Conservation (phyloP, 805 yeast species). For the Metschnikowia peoriensis region DNA sequence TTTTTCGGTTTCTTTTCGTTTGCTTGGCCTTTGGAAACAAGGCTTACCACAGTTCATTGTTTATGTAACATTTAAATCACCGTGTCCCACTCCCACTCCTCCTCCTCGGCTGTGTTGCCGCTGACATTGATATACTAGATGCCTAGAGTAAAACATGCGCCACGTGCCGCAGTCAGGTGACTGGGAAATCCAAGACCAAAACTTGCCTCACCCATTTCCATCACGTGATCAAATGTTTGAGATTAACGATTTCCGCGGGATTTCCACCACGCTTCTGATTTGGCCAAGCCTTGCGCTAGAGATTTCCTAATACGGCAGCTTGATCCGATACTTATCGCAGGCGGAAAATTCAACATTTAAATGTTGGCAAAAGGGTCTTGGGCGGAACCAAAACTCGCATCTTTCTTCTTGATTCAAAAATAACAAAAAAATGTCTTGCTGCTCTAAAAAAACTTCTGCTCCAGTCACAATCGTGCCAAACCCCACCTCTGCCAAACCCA, state of each 20-base stretch:
- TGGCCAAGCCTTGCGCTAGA: conserved; percentile 2
- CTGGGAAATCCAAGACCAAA: neutral
- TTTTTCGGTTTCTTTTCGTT: no score
- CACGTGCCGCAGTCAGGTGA: neutral
- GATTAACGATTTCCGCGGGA: neutral
- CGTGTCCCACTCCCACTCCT: no score
- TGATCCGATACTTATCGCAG: conserved; percentile 12
- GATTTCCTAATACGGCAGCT: conserved; percentile 9
- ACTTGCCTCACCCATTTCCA: neutral
- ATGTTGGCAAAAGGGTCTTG: neutral
- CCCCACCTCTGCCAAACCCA: conserved; percentile 14
- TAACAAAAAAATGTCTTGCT: conserved; percentile 16
- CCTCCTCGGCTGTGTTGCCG: no score
- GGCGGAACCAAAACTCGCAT: neutral
- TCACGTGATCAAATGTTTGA: neutral
- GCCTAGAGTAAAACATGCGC: no score
- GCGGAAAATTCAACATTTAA: neutral
- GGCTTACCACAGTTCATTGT: neutral
- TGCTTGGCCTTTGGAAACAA: neutral
- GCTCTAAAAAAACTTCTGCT: conserved; percentile 14
- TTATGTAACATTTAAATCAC: no score
- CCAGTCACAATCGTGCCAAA: conserved; percentile 14
- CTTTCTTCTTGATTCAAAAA: neutral
- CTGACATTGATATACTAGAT: no score
- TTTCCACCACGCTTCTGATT: neutral